Percentiles rank a stretch among this genome's conserved stretches.
These are phyloP conservation scores for Syzygium aqueum DNA, from an alignment of 345 rosid genomes.

Conservation along the genomic window DNA sequence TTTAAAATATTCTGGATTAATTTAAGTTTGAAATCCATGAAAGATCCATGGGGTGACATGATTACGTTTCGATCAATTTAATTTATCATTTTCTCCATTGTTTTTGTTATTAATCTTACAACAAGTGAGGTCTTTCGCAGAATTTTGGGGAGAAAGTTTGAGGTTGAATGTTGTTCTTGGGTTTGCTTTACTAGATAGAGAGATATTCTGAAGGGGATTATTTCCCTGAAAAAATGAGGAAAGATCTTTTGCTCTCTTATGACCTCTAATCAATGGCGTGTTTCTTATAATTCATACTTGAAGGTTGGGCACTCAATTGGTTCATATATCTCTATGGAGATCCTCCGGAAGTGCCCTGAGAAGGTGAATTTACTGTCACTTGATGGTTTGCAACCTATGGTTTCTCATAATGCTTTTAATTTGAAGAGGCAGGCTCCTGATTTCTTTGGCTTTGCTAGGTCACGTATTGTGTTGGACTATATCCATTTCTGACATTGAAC, in stretches of 20 bases:
- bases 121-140: neutral
- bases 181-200: neutral
- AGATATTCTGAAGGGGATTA: neutral
- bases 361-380: slow-evolving; percentile 29
- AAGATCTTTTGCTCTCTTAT: neutral
- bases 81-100: neutral
- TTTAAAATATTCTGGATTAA: neutral
- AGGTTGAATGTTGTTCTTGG: neutral
- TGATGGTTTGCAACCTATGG: neutral
- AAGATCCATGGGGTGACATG: neutral
- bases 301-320: slow-evolving; percentile 94
- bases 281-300: neutral
- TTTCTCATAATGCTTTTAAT: neutral
- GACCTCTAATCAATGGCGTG: slow-evolving; percentile 1
- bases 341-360: slow-evolving; percentile 37
- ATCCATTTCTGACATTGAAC: slow-evolving; percentile 69
- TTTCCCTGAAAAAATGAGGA: neutral
- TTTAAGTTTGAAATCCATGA: neutral
- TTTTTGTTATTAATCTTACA: neutral
- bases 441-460: slow-evolving; percentile 28
- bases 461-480: slow-evolving; percentile 46
- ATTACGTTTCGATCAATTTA: neutral
- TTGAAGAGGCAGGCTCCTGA: neutral
- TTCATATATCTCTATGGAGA: slow-evolving; percentile 54
- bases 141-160: neutral